Evolutionary conservation across 2,329 filamentous ascomycete genomes (phyloP), one percentile per base, ranked within the genome.

Genomic region (Diaporthe sp.): DNA sequence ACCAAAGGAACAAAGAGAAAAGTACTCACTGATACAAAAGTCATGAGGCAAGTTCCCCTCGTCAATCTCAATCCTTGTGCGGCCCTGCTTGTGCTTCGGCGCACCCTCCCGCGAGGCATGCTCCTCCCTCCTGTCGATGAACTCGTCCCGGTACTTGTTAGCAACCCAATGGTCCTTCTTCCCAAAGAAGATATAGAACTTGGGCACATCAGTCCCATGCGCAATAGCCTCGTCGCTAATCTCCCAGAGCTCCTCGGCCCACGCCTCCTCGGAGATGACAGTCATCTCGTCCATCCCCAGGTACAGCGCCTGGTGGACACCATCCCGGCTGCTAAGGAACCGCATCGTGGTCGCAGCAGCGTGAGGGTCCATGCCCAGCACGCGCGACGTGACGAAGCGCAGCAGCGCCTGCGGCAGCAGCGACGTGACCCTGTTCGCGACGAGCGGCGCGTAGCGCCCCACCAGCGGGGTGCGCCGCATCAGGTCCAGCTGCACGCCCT

Each of bases 141-240:
- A 89, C 37, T 85, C 85, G 76, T 92, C 89, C 12, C 91, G 84
- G 61, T 86, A 85, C 66, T 86, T 83, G 63, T 90, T 83, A 3
- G 88, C 88, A 1, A 93, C 89, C 91, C 91, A 93, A 73, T 92
- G 87, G 75, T 93, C 91, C 68, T 88, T 82, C 75, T 87, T 83
- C 2, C 87, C 91, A 76, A 92, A 93, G 66, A 91, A 88, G 76
- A 92, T 86, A 76, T 89, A 88, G 78, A 92, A 89, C 75, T 87
- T 90, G 1, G 86, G 87, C 30, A 81, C 75, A n/a, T 70, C 71
- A 17, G 47, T 53, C 7, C 59, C 22, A 37, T 75, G 25, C 65
- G 73, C 79, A 22, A 77, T 76, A 70, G 78, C 77, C 22, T 81
- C 81, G 63, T 83, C 80, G 53, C 79, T 81, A 32, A 85, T 81